These are phyloP conservation scores for Plasmodium sp. DNA, from an alignment of 169 alveolate species.

Conservation along the genomic window DNA sequence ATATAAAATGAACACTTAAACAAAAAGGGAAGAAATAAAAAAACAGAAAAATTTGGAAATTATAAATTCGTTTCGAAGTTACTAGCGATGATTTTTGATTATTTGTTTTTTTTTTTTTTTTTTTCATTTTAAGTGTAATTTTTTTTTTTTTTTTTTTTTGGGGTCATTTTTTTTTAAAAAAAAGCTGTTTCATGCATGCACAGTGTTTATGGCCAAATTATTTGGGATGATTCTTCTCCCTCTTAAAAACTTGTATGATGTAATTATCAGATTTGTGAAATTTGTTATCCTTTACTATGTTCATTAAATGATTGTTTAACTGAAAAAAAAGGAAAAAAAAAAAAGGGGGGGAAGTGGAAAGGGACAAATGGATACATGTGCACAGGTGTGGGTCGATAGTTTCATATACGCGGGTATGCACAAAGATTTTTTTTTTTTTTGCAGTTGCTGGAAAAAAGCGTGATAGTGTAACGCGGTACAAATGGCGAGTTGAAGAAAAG, in stretches of 20 bases:
- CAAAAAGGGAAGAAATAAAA: not conserved
- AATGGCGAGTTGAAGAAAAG: not conserved
- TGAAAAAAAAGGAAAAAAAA: conserved; percentile 31
- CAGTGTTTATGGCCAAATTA: not conserved
- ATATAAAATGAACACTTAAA: conserved; percentile 6
- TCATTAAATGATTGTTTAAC: conserved; percentile 50
- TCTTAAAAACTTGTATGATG: conserved; percentile 72
- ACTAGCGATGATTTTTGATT: not conserved
- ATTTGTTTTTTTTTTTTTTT: conserved; percentile 5
- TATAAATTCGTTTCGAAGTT: not conserved
- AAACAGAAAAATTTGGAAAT: not conserved
- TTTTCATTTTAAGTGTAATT: not conserved
- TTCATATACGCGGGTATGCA: not conserved
- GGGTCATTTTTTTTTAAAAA: conserved; percentile 28
- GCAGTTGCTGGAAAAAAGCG: not conserved
- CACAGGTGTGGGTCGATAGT: not conserved
- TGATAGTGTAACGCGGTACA: not conserved
- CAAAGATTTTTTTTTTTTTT: not conserved
- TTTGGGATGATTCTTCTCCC: conserved; percentile 7
- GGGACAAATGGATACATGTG: not conserved
- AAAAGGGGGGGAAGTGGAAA: not conserved
- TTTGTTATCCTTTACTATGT: conserved; percentile 55
- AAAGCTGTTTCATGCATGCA: conserved; percentile 70
- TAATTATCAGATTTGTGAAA: conserved; percentile 47
- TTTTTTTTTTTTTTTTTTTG: conserved; percentile 11